Evolutionary conservation across 1,139 yeast genomes (phyloP), one percentile per base, ranked within the genome.

Genomic region (Meyerozyma carpophila): DNA sequence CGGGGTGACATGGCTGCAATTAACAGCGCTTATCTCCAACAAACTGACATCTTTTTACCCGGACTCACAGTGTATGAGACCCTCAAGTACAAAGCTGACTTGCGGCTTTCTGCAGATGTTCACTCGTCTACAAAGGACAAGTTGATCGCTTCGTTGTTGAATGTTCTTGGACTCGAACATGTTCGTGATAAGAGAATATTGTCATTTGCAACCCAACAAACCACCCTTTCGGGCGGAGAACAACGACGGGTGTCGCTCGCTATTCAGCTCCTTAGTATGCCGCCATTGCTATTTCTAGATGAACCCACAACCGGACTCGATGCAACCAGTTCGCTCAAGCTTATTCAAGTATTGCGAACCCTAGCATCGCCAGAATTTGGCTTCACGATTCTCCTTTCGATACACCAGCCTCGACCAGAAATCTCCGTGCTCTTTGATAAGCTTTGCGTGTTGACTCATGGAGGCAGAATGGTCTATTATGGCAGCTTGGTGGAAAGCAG

Each of bases 271-370:
- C 46, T 59, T 21, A 52, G 49, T 37, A 53, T 50, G 36, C 64
- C 64, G 0, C 56, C 58, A 6, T 40, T 58, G 16, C 46, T 59
- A 3, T 59, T 58, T 36, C 45, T 59, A 26, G 64, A 59, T 39
- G 64, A 59, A 40, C 64, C 64, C 16, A 59, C 64, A 16, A 58
- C 64, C 1, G 64, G 64, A 2, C 49, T 59, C 37, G 64, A 59
- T 40, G 52, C 64, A 8, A 52, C 55, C 26, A 53, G 58, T 18
- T 55, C 62, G 2, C 49, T 58, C 38, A 56, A 56, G 18, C 47
- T 59, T 36, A 51, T 58, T 14, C 47, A 50, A 8, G 54, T 56
- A 3, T 46, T 59, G 13, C 49, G 54, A 26, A 54, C 49, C 41
- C 44, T 59, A 36, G 59, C 61, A 2, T 52, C 57, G 8, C 59